Base-by-base conservation (phyloP, 1,284 basidiomycete species). In the Naganishia albida region DNA sequence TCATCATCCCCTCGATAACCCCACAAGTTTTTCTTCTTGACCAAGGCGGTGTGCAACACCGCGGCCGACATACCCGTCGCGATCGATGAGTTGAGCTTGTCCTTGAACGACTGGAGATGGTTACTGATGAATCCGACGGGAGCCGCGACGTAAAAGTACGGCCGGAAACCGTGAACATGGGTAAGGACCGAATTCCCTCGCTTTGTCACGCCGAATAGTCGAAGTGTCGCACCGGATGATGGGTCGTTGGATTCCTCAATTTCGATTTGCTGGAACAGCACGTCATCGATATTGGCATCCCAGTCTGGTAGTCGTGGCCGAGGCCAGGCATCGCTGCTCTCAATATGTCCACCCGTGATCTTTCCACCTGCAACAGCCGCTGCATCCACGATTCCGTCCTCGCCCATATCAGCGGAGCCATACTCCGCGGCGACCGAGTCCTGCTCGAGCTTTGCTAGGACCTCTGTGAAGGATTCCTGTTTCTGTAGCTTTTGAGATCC, bases 231-330 rank as follows among this genome's bases (percentile, higher is more conserved):
- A 1, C 78, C 80, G 26, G 82, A 81, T 7, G 78, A 83, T 0
- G 76, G 70, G 66, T 88, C 87, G 3, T 82, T 82, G 2, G 86
- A 81, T 67, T 90, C 87, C 70, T 94, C 90, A 12, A 97, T 83
- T 69, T 97, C 94, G 65, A 93, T 93, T 76, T 97, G 94, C 75
- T 97, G 93, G 72, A 97, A 96, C 18, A 88, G 75, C 75, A 95
- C 87, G 2, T 83, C 78, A 71, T 93, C 87, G 49, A 71, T 82
- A 66, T 83, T 82, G 43, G 83, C 80, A 70, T 91, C 80, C 18
- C 94, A 75, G 16, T 74, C 73, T 1, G 81, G 80, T 6, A 90
- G 79, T 4, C 75, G 68, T 0, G 92, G 91, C 64, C 93, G 84
- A 2, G 85, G 81, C 93, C 93, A 97, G 26, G 81, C 80, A 72